A percentile compares a stretch with the other conserved stretches of the same genome.
Evolutionary conservation across 305 asterid genomes (phyloP).

Genomic region (Striga hermonthica): DNA sequence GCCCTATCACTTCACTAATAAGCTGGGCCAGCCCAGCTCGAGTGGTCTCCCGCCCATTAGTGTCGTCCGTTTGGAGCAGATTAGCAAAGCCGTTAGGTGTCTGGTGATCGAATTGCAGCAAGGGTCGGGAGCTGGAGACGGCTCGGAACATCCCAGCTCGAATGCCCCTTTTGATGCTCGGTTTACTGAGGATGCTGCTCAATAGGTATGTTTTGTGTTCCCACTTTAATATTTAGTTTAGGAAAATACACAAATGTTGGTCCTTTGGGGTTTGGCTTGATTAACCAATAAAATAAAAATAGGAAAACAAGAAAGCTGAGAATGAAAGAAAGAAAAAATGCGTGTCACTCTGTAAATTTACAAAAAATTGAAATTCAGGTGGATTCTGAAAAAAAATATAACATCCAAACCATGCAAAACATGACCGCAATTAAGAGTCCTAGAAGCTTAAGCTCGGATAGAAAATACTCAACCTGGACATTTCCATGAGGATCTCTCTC

Average conservation of each 20-base stretch:
- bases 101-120: slow-evolving; percentile 86
- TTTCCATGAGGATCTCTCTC: slow-evolving; percentile 12
- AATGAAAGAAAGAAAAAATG: too few species aligned
- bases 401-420: too few species aligned
- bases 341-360: too few species aligned
- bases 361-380: too few species aligned
- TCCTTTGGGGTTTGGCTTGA: too few species aligned
- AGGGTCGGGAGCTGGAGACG: slow-evolving; percentile 64
- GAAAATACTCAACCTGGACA: neutral
- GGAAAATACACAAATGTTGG: too few species aligned
- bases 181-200: slow-evolving; percentile 78
- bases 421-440: too few species aligned
- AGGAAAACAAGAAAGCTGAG: too few species aligned
- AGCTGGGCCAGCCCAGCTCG: slow-evolving; percentile 51
- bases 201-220: slow-evolving; percentile 45
- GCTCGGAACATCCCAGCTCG: slow-evolving; percentile 51
- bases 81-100: slow-evolving; percentile 97
- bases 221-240: neutral
- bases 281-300: too few species aligned
- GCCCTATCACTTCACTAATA: slow-evolving; percentile 56
- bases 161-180: slow-evolving; percentile 67
- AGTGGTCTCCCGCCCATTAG: slow-evolving; percentile 86
- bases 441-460: too few species aligned
- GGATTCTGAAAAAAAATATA: too few species aligned
- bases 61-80: slow-evolving; percentile 94